Evolutionary conservation across 2,329 filamentous ascomycete genomes (phyloP).

Genomic region (Ambrosiella cleistominuta): DNA sequence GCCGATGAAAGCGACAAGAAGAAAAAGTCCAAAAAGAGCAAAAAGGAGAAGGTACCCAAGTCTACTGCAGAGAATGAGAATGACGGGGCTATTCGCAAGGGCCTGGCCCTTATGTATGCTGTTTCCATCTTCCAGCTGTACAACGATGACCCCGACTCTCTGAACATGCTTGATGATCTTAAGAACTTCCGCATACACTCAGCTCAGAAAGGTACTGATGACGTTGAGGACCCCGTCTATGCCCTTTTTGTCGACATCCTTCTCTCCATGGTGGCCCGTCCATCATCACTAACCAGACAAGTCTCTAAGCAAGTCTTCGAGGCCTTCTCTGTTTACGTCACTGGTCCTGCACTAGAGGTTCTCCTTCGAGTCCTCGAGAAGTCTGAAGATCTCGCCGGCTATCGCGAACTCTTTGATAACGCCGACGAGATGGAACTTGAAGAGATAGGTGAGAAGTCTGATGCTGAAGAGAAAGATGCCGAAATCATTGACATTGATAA

Average conservation of each 20-base stretch:
- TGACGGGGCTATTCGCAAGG: conserved; percentile 33
- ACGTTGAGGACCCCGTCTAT: conserved; percentile 22
- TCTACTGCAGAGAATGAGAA: conserved; percentile 16
- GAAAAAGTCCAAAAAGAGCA: conserved; percentile 2
- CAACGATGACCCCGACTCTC: conserved; percentile 71
- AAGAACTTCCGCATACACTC: conserved; percentile 43
- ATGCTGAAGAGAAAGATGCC: conserved; percentile 1
- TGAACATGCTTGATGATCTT: conserved; percentile 69
- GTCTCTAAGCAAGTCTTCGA: conserved; percentile 79
- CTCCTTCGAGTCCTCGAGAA: conserved; percentile 53
- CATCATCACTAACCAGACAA: conserved; percentile 67
- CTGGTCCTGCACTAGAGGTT: conserved; percentile 50
- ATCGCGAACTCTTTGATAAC: conserved; percentile 67
- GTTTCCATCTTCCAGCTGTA: conserved; percentile 78
- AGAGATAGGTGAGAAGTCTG: conserved; percentile 1
- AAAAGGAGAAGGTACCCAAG: neutral
- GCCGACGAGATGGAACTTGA: conserved; percentile 28
- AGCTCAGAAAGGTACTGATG: conserved; percentile 37
- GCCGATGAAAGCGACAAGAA: conserved; percentile 15
- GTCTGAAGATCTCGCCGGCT: conserved; percentile 66
- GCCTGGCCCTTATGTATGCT: conserved; percentile 65
- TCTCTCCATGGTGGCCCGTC: conserved; percentile 74
- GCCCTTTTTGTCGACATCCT: conserved; percentile 70
- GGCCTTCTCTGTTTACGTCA: conserved; percentile 61
- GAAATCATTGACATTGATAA: conserved; percentile 36